Base-by-base conservation (phyloP, 805 yeast species). In the Kuraishia molischiana region DNA sequence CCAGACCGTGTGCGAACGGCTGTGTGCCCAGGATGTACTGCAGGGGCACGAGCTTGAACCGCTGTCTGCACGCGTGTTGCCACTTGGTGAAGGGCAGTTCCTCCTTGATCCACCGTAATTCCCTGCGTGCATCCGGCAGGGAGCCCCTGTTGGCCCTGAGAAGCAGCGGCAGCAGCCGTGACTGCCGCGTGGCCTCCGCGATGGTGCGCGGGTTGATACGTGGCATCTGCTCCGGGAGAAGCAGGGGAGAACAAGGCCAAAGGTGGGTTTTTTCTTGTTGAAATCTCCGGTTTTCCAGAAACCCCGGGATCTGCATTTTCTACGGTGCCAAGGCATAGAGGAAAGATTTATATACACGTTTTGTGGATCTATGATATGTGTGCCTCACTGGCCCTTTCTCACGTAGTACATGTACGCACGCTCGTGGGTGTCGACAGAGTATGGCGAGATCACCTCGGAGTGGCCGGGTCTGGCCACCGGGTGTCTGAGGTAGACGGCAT, bases 391-490 rank as follows among this genome's bases (percentile, higher is more conserved):
- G 41, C 89, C 85, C 54, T 74, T 78, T 70, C 87, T 79, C 36
- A 75, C 75, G 62, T 90, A 90, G 74, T 80, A 87, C 92, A 87
- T 83, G 69, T 84, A 89, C 30, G 97, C 95, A 59, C 95, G 77
- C 64, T 89, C 92, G 53, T 90, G 97, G 46, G 79, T 76, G 42
- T 78, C 79, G 44, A 76, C 68, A 29, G 80, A 79, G 59, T 81
- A 85, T 38, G 98, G 98, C 40, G 95, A 69, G 44, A 92, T 84
- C 42, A 92, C 95, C 66, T 92, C 98, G 24, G 95, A 83, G 54
- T 85, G 89, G 40, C 96, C 97, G 5, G 97, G 96, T 58, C 97
- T 77, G 11, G 97, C 95, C 36, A 92, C 87, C 13, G 98, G 98
- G 58, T 92, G 95, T 62, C 97, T 81, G 58, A 92, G 63, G 60